These are phyloP conservation scores for Dryas integrifolia DNA, from an alignment of 331 rosid species.

Conservation along the genomic window DNA sequence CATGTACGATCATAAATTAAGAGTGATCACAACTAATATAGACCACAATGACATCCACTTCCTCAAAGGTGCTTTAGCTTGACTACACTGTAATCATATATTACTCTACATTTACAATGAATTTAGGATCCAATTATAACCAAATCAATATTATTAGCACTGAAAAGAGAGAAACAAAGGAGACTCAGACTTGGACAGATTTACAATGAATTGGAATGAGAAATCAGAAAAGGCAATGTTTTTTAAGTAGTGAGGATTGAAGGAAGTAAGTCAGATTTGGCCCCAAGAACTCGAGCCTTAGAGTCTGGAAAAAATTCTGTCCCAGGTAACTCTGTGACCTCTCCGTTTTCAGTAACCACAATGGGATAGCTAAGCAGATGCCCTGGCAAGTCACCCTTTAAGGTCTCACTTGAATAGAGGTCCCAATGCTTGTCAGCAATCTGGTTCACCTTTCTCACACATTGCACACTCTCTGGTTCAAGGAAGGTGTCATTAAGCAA, in stretches of 20 bases:
- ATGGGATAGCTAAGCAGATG: constrained; percentile 47
- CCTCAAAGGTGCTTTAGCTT: no score
- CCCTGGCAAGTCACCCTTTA: constrained; percentile 37
- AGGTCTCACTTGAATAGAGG: constrained; percentile 25
- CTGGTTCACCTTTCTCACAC: constrained; percentile 35
- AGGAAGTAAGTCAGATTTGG: constrained; percentile 41
- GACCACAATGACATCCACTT: no score
- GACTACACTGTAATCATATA: no score
- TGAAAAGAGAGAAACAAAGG: no score
- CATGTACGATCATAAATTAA: no score
- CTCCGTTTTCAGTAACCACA: constrained; percentile 28
- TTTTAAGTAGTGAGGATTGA: constrained; percentile 43
- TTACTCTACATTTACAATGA: no score
- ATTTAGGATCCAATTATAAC: no score
- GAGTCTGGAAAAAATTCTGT: constrained; percentile 40
- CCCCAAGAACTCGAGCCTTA: constrained; percentile 36
- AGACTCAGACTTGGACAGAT: no score
- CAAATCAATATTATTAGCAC: no score
- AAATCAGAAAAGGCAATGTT: not conserved
- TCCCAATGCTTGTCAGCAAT: constrained; percentile 33
- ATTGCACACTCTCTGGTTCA: constrained; percentile 33
- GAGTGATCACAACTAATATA: no score
- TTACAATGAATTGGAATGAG: not conserved
- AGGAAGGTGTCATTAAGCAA: constrained; percentile 31
- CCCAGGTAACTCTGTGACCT: constrained; percentile 28